Evolutionary conservation across 139 green algal species (phyloP), one percentile per base, ranked within the genome.

Genomic region (Klebsormidium nitens): DNA sequence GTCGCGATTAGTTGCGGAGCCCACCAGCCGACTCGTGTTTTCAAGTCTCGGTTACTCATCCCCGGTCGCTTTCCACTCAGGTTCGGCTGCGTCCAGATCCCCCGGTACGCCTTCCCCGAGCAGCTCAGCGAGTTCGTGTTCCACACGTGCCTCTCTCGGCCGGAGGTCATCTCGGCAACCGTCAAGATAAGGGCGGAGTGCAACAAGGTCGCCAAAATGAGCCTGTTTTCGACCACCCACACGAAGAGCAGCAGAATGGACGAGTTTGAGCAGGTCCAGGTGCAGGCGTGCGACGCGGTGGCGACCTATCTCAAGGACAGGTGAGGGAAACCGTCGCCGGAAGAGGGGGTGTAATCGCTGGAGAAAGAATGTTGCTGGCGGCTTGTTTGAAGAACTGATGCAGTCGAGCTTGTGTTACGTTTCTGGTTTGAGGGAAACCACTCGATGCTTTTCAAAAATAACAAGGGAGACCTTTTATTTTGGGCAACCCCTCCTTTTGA

Each of bases 181-280:
- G 74, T 72, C 68, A 88, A 87, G 83, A 81, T 88, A 5, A 32
- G 34, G 31, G 29, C 31, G 58, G 74, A 81, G 72, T 83, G 69
- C 40, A 34, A 58, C 1, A 73, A 88, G 76, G 77, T 89, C 42
- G 36, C 69, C n/a, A 87, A 86, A 79, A 89, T 90, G 85, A 79
- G 60, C 69, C 59, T 91, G 29, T 90, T 89, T 70, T 81, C 72
- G 60, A 85, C 70, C 4, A 64, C 83, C 59, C 81, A 80, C 71
- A 84, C 83, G 76, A 94, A 94, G 82, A 85, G 72, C 36, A 36
- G 55, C 3, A 76, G 84, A 1, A 68, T 91, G 66, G 87, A 94
- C n/a, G 88, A 94, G 74, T 87, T 91, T 66, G 85, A 94, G 71
- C 78, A 90, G 78, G 55, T 69, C 17, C 88, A 94, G 82, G 69